Evolutionary conservation across 495 filamentous ascomycete species (phyloP), one percentile per base, ranked within the genome.

Genomic region (Staphylotrichum tortipilum): DNA sequence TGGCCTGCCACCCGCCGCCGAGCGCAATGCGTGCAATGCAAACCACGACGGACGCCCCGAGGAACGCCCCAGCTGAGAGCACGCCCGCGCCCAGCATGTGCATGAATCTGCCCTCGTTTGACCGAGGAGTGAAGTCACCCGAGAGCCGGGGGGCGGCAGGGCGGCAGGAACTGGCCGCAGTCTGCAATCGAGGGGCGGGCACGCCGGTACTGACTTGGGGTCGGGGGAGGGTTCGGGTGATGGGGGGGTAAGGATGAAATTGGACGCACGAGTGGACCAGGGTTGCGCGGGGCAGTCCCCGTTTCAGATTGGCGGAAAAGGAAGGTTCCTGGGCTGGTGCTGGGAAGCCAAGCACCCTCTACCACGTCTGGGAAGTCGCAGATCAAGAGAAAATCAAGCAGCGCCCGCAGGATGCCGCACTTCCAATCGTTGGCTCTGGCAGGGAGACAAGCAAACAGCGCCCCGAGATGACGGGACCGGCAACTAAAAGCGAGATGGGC

Each of bases 381-480:
- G 67, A 71, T 66, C 68, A 65, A 60, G 64, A 66, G 63, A 60
- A 60, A 61, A 69, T 69, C 66, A 69, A 48, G 62, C 59, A 62
- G 49, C 31, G 18, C 22, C 33, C 33, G 43, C 19, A 18, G 23
- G 23, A 26, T 12, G n/a, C 33, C n/a, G n/a, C n/a, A n/a, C n/a
- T n/a, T n/a, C 19, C 22, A 7, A 30, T n/a, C n/a, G 14, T 34
- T 11, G 21, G n/a, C 9, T 2, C 3, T 14, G 3, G 44, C 17
- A 10, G 8, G 15, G n/a, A 12, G 31, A 21, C 5, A 18, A 7
- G 43, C 23, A n/a, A n/a, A n/a, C n/a, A n/a, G n/a, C n/a, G n/a
- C n/a, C n/a, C n/a, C n/a, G n/a, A n/a, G n/a, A n/a, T n/a, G n/a
- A n/a, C n/a, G n/a, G n/a, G n/a, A n/a, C n/a, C n/a, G n/a, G n/a